Conservation (phyloP, 1,284 basidiomycete species). For the Tilletiopsis washingtonensis region DNA sequence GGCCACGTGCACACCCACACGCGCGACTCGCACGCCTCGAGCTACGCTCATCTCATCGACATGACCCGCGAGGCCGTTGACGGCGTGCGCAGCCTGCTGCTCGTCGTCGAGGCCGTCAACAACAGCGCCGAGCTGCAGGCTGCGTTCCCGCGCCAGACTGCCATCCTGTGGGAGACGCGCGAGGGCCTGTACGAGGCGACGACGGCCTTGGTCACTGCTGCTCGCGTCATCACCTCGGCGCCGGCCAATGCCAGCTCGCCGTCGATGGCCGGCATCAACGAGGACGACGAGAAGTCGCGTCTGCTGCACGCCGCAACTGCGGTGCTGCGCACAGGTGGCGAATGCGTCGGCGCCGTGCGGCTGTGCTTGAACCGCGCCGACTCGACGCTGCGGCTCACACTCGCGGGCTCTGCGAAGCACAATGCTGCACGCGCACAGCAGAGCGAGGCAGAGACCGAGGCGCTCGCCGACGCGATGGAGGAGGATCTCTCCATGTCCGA, state of each 20-base stretch:
- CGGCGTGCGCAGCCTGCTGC: conserved; percentile 78
- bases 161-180: conserved; percentile 55
- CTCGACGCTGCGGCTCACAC: conserved; percentile 8
- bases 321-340: conserved; percentile 58
- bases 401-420: too few relatives aligned
- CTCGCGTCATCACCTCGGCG: conserved; percentile 57
- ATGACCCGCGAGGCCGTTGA: conserved; percentile 87
- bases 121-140: conserved; percentile 22
- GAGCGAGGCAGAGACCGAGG: too few relatives aligned
- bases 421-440: too few relatives aligned
- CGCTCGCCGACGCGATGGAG: too few relatives aligned
- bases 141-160: conserved; percentile 21
- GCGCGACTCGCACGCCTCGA: conserved; percentile 69
- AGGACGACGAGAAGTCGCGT: conserved; percentile 67
- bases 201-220: conserved; percentile 76
- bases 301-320: conserved; percentile 75
- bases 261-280: conserved; percentile 50
- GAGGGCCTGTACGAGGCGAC: conserved; percentile 77
- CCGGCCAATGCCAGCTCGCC: conserved; percentile 41
- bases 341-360: conserved; percentile 35
- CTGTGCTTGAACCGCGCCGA: conserved; percentile 30
- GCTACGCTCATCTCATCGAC: conserved; percentile 87
- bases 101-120: conserved; percentile 70
- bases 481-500: too few relatives aligned
- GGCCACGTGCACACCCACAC: conserved; percentile 92